phyloP scores from a whole-genome alignment of 495 filamentous ascomycete genomes.

The Xylaria castorea region DNA sequence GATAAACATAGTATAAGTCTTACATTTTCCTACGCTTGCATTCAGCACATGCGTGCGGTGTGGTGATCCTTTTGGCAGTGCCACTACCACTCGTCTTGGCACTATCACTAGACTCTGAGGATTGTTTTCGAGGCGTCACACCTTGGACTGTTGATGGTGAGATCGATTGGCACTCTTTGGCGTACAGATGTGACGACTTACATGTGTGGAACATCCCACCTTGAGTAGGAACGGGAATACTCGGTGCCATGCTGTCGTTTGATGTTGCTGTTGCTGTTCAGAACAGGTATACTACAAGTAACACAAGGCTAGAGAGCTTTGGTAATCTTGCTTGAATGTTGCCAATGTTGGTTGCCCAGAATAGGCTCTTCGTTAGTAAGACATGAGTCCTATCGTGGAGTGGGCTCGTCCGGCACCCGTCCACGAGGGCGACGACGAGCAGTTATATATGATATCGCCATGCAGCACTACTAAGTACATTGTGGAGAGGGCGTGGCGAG shows the following conservation, averaged over 20 bases:
- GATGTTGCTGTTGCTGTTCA: conserved; percentile 16
- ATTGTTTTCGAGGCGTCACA: conserved; percentile 55
- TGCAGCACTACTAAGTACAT: conserved; percentile 38
- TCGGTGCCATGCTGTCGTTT: conserved; percentile 52
- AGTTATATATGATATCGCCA: conserved; percentile 44
- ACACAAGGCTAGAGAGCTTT: conserved; percentile 1
- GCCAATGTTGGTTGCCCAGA: too few relatives aligned
- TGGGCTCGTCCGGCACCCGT: conserved; percentile 34
- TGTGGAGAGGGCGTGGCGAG: conserved; percentile 41
- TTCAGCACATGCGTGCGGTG: conserved; percentile 64
- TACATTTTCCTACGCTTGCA: conserved; percentile 67
- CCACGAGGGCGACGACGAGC: conserved; percentile 39
- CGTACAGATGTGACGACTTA: conserved; percentile 33
- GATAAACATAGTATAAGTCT: conserved; percentile 28
- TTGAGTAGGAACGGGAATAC: conserved; percentile 55
- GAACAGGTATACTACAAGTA: neutral
- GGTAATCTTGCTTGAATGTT: conserved; percentile 8
- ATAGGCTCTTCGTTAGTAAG: conserved; percentile 15
- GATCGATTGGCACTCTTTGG: neutral
- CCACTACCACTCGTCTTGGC: conserved; percentile 49
- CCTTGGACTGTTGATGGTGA: conserved; percentile 49
- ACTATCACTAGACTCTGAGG: conserved; percentile 54
- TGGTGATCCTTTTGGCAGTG: conserved; percentile 55
- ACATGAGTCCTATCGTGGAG: conserved; percentile 25
- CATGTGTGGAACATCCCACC: conserved; percentile 63